phyloP scores from a whole-genome alignment of 2,329 filamentous ascomycete species.

The Stachybotrys elegans region DNA sequence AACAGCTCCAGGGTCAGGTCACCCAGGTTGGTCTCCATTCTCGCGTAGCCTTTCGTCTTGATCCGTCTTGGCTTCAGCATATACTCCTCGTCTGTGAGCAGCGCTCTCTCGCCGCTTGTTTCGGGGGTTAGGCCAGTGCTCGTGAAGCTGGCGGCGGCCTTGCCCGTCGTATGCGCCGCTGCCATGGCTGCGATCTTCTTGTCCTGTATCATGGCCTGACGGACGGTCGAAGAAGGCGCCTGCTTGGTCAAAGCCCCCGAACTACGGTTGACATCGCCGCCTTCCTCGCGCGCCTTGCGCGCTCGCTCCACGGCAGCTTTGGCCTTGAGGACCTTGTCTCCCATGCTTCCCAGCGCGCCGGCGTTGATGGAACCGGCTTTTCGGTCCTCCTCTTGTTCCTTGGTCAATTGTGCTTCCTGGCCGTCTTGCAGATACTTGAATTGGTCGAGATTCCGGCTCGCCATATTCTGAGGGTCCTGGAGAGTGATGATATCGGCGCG shows the following conservation, averaged over 20 bases:
- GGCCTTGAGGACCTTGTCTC: constrained; percentile 80
- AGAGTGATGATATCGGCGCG: constrained; percentile 92
- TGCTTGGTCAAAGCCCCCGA: constrained; percentile 36
- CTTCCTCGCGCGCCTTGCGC: constrained; percentile 64
- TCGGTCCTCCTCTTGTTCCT: constrained; percentile 64
- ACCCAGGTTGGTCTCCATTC: constrained; percentile 81
- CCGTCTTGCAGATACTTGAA: constrained; percentile 91
- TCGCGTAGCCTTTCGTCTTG: constrained; percentile 85
- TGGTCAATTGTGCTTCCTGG: constrained; percentile 59
- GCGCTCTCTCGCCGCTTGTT: constrained; percentile 79
- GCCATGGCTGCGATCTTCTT: constrained; percentile 73
- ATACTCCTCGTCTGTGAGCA: constrained; percentile 91
- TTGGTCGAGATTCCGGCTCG: constrained; percentile 72
- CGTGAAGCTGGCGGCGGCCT: constrained; percentile 89
- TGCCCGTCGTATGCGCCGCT: constrained; percentile 83
- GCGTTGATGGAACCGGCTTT: constrained; percentile 70
- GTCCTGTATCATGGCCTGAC: constrained; percentile 41
- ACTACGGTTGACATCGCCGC: constrained; percentile 52
- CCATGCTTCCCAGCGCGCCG: constrained; percentile 69
- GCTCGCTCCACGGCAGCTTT: constrained; percentile 93
- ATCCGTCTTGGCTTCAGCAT: constrained; percentile 89
- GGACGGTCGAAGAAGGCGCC: constrained; percentile 11
- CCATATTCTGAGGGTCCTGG: constrained; percentile 90
- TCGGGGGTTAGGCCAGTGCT: constrained; percentile 90
- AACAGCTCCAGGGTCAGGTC: constrained; percentile 85